These are phyloP conservation scores for Mucor sp. DNA, from an alignment of 371 early-diverging fungal genomes.

Conservation along the genomic window DNA sequence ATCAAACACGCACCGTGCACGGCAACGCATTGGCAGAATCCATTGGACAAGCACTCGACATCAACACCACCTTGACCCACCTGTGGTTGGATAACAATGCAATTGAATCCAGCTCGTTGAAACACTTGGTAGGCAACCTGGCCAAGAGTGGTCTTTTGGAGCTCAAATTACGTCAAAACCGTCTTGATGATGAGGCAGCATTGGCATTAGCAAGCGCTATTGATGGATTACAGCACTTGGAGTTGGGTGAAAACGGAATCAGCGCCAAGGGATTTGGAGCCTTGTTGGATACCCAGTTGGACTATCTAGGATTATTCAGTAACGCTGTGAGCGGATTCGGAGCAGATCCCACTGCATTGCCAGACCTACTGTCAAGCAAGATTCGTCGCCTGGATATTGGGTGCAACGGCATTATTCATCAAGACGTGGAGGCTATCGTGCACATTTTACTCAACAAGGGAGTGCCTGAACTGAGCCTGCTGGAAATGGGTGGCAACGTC, in stretches of 20 bases:
- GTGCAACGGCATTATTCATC: conserved; percentile 51
- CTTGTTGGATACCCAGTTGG: conserved; percentile 35
- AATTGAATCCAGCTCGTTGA: conserved; percentile 38
- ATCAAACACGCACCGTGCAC: conserved; percentile 31
- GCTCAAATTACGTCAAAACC: conserved; percentile 52
- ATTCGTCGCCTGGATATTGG: conserved; percentile 55
- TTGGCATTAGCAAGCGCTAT: conserved; percentile 30
- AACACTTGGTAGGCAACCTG: conserved; percentile 20
- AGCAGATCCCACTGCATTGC: conserved; percentile 36
- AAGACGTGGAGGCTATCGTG: conserved; percentile 51
- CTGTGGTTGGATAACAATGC: conserved; percentile 57
- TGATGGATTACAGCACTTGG: conserved; percentile 33
- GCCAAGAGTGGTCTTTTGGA: conserved; percentile 28
- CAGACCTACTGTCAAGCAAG: conserved; percentile 29
- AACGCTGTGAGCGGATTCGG: conserved; percentile 50
- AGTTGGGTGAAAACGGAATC: conserved; percentile 55
- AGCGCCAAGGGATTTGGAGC: conserved; percentile 46
- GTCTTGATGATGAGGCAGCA: conserved; percentile 56
- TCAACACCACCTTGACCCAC: conserved; percentile 36
- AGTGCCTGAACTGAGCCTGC: conserved; percentile 45
- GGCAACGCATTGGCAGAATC: conserved; percentile 51
- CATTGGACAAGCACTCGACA: conserved; percentile 28
- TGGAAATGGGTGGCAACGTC: conserved; percentile 67
- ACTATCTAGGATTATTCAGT: conserved; percentile 55
- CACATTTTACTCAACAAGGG: conserved; percentile 44